Conservation (phyloP, 768 basidiomycete species). For the Lyophyllum semitale region DNA sequence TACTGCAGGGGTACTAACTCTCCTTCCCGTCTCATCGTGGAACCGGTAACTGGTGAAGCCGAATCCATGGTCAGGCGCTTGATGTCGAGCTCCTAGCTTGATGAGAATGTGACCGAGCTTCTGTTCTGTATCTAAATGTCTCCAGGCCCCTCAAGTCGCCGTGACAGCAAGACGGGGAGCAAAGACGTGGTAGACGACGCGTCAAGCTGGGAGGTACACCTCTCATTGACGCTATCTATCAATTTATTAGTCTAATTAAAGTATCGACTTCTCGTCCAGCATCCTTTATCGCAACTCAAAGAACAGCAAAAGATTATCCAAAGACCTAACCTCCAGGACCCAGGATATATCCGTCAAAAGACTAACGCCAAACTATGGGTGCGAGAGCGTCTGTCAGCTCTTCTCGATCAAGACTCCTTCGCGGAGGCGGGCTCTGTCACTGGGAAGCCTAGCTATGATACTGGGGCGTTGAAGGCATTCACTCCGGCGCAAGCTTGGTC, state of each 20-base stretch:
- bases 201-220: constrained; percentile 33
- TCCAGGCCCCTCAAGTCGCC: constrained; percentile 7
- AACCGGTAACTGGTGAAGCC: too few species aligned
- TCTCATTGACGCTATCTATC: not conserved
- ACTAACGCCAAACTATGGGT: constrained; percentile 41
- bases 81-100: not conserved
- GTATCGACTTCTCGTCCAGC: constrained; percentile 15
- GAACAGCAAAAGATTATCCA: constrained; percentile 33
- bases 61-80: not conserved
- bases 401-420: constrained; percentile 36
- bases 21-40: not conserved
- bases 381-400: constrained; percentile 34
- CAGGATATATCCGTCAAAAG: constrained; percentile 41
- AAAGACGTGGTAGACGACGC: constrained; percentile 17
- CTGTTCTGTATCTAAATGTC: constrained; percentile 23
- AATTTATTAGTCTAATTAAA: not conserved
- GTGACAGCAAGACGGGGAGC: not conserved
- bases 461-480: constrained; percentile 31
- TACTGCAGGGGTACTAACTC: too few species aligned
- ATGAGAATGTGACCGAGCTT: not conserved
- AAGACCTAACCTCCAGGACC: constrained; percentile 33
- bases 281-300: constrained; percentile 29
- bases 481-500: constrained; percentile 32
- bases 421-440: constrained; percentile 38
- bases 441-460: constrained; percentile 32